Evolutionary conservation across 2,329 filamentous ascomycete species (phyloP), one percentile per base, ranked within the genome.

Genomic region (Karstenula rhodostoma): DNA sequence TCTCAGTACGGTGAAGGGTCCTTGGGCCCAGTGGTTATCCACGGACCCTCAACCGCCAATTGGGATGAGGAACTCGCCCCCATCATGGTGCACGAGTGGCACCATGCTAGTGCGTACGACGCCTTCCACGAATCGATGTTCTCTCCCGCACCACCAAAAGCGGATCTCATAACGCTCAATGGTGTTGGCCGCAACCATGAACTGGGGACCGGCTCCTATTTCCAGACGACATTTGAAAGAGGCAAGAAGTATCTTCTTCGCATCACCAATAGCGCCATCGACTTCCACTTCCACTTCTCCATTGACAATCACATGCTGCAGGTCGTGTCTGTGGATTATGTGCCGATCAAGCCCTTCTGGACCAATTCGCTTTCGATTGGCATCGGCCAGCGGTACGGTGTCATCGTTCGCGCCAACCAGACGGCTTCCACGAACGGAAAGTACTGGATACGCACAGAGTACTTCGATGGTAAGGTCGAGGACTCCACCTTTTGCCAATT

Each of bases 331-430:
- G 67, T 63, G 17, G 68, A 71, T 33, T 63, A 68, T 40, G 68
- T 80, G 3, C 76, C 78, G 1, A 72, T 80, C 54, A 63, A 73
- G 40, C 78, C 78, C 1, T 79, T 78, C 57, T 65, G 46, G 9
- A 75, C 74, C 4, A 64, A 71, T 8, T 73, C 67, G 61, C 25
- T 81, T 2, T 66, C 79, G 23, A 62, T 82, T 7, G 77, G 66
- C 15, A 79, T 81, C 47, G 80, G 71, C 29, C 79, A 81, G 61
- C 76, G 80, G 22, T 80, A 80, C 70, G 78, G 79, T 48, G 76
- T 82, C 12, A 73, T 82, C 55, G 75, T 82, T 61, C 74, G 70
- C 17, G 78, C 79, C 40, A 79, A 79, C 54, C 77, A 73, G 7
- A 66, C 72, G 2, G 29, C 52, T 10, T 53, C 58, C 10, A 48